Evolutionary conservation across 768 basidiomycete genomes (phyloP).

Genomic region (Leccinum longicurvipes): DNA sequence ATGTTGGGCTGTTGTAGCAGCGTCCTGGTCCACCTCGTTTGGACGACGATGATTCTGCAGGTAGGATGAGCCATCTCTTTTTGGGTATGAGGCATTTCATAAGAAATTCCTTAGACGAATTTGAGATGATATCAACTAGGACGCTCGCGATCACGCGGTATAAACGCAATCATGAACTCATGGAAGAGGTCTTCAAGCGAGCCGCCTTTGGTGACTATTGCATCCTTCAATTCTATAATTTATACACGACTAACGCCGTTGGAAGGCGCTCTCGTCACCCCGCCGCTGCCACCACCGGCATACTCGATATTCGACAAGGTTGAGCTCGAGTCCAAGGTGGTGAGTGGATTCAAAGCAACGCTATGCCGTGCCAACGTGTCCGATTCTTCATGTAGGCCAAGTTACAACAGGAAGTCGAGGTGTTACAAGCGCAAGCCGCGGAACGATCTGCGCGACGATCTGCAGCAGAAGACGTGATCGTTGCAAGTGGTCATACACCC

Average conservation of each 20-base stretch:
- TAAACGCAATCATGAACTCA: conserved; percentile 77
- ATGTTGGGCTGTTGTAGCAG: conserved; percentile 17
- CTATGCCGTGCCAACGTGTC: not conserved
- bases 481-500: conserved; percentile 29
- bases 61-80: conserved; percentile 28
- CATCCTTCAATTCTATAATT: not conserved
- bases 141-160: conserved; percentile 71
- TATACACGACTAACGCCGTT: not conserved
- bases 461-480: conserved; percentile 28
- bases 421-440: conserved; percentile 47
- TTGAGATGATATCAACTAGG: conserved; percentile 68
- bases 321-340: conserved; percentile 57
- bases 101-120: conserved; percentile 47
- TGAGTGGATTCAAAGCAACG: conserved; percentile 28
- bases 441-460: conserved; percentile 38
- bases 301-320: conserved; percentile 59
- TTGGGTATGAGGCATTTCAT: not conserved
- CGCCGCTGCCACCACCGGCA: conserved; percentile 42
- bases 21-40: conserved; percentile 32
- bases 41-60: conserved; percentile 68
- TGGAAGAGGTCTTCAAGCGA: conserved; percentile 77
- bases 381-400: conserved; percentile 41
- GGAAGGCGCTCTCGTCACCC: conserved; percentile 44
- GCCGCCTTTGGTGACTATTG: conserved; percentile 55
- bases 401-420: conserved; percentile 56